Conservation (phyloP, 2,329 filamentous ascomycete species). For the Elsinoe perseae region DNA sequence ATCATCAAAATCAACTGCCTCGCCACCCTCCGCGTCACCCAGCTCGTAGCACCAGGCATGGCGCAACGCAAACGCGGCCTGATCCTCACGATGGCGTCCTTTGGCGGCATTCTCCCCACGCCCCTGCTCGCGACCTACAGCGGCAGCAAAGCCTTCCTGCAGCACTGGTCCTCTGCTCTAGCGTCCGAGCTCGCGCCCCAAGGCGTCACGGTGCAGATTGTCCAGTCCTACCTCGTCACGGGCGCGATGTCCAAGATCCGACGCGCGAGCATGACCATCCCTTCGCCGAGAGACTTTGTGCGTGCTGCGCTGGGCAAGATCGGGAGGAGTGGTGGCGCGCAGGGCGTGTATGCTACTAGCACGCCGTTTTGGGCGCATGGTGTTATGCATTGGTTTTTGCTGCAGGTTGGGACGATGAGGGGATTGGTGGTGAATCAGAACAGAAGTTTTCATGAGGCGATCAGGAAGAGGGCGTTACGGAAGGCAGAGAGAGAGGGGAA, state of each 20-base stretch:
- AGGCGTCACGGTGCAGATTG: conserved; percentile 82
- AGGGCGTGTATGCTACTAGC: conserved; percentile 72
- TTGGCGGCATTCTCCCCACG: conserved; percentile 85
- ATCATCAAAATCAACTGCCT: conserved; percentile 95
- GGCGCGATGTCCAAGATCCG: conserved; percentile 97
- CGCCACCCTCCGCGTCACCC: conserved; percentile 80
- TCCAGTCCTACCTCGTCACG: conserved; percentile 87
- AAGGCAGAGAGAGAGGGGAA: conserved; percentile 78
- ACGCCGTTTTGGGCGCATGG: conserved; percentile 93
- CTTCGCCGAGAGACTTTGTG: conserved; percentile 76
- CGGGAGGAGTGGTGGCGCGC: conserved; percentile 67
- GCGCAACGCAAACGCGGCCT: conserved; percentile 75
- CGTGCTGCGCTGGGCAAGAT: conserved; percentile 70
- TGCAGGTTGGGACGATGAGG: conserved; percentile 52
- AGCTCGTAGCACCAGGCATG: conserved; percentile 78
- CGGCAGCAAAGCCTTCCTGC: conserved; percentile 94
- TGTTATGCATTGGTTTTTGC: conserved; percentile 73
- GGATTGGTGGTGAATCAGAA: conserved; percentile 53
- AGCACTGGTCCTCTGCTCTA: conserved; percentile 87
- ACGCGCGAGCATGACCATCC: conserved; percentile 67
- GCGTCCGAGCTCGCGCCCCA: conserved; percentile 72
- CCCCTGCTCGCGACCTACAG: conserved; percentile 93
- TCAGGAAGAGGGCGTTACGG: conserved; percentile 70
- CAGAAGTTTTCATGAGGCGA: conserved; percentile 68
- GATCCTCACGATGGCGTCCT: conserved; percentile 94